Conservation (phyloP, 306 rosid genomes). For the Malus domestica region DNA sequence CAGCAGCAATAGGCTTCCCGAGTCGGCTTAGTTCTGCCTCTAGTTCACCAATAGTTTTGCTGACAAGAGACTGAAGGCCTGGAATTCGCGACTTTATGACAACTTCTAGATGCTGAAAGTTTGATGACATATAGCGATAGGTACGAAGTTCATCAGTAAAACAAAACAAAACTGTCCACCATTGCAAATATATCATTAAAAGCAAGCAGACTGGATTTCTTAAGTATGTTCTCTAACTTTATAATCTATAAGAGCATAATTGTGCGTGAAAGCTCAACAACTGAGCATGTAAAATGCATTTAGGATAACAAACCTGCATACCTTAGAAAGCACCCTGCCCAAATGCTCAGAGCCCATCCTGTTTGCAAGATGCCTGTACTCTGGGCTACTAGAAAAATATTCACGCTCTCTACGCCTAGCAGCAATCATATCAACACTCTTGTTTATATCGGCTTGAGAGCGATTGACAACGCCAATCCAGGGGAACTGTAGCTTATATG, state of each 20-base stretch:
- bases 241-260: background rate
- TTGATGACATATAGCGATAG: background rate
- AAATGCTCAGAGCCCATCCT: slow-evolving; percentile 49
- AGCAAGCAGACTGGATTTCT: background rate
- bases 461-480: slow-evolving; percentile 50
- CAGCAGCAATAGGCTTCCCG: slow-evolving; percentile 37
- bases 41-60: slow-evolving; percentile 37
- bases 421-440: slow-evolving; percentile 42
- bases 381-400: slow-evolving; percentile 30
- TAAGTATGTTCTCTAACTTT: background rate
- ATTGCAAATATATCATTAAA: background rate
- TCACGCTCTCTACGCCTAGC: slow-evolving; percentile 41
- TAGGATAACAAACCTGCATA: slow-evolving; percentile 1
- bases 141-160: background rate
- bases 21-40: slow-evolving; percentile 38
- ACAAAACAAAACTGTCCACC: background rate
- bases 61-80: slow-evolving; percentile 38
- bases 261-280: background rate
- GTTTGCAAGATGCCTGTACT: slow-evolving; percentile 32
- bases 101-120: slow-evolving; percentile 34
- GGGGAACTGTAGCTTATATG: slow-evolving; percentile 42
- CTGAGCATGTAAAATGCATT: background rate
- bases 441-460: slow-evolving; percentile 48
- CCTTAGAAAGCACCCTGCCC: slow-evolving; percentile 43
- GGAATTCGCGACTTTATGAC: slow-evolving; percentile 43